These are phyloP conservation scores for Neofusicoccum kwambonambiense DNA, from an alignment of 2,329 filamentous ascomycete genomes.

Conservation along the genomic window DNA sequence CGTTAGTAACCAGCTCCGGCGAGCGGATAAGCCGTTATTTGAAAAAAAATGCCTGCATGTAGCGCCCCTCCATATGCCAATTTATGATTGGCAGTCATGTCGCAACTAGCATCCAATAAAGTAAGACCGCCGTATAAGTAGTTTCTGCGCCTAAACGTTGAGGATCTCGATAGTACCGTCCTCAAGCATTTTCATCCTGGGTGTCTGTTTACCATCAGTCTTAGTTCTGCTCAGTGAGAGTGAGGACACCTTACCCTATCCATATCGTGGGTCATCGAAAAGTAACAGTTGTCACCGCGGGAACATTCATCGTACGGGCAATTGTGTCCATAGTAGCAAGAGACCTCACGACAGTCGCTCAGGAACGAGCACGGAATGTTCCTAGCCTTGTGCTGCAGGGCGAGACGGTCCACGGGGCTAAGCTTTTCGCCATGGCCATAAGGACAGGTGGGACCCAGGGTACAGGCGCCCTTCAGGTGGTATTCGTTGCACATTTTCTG, in stretches of 20 bases:
- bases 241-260: conserved; percentile 27
- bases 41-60: background rate
- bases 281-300: conserved; percentile 32
- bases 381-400: conserved; percentile 37
- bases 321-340: conserved; percentile 36
- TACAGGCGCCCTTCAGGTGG: conserved; percentile 37
- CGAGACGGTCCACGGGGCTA: conserved; percentile 30
- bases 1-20: background rate
- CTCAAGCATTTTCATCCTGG: conserved; percentile 18
- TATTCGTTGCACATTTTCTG: conserved; percentile 39
- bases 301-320: conserved; percentile 31
- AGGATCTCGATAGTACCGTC: conserved; percentile 19
- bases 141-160: background rate
- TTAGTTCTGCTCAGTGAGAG: background rate
- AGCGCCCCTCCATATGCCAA: background rate
- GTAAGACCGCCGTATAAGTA: background rate
- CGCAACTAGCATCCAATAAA: background rate
- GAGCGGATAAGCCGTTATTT: background rate
- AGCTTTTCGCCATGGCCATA: conserved; percentile 36
- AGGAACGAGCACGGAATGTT: conserved; percentile 28
- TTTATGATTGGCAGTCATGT: background rate
- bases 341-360: conserved; percentile 29
- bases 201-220: background rate
- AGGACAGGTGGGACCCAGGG: conserved; percentile 31
- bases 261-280: conserved; percentile 32